Base-by-base conservation (phyloP, 2,329 filamentous ascomycete genomes). In the Leptographium galeiforme region DNA sequence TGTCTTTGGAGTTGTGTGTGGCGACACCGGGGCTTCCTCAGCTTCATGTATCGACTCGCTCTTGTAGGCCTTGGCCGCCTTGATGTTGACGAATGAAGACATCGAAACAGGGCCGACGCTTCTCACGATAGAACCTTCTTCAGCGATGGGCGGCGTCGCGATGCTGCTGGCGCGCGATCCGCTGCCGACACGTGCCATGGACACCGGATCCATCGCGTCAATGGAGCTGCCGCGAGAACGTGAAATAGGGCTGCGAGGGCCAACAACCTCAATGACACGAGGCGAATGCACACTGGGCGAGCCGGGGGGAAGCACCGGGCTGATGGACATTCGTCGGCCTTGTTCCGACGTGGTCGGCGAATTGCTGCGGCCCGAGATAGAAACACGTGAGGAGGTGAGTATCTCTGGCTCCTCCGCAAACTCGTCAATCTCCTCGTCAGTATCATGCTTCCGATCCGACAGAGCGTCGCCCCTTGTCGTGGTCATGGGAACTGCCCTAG, bases 341-440 rank as follows among this genome's bases (percentile, higher is more conserved):
- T 67, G 65, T 8, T 80, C 77, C 0, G 76, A 76, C 2, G 67
- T 64, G 3, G 73, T 66, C 2, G 75, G 73, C 0, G 76, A 77
- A 36, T 70, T 70, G 58, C 65, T 67, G 30, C 72, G 72, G 38
- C 75, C 75, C 34, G 71, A 70, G 32, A 79, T 71, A 4, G 78
- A 81, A 10, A 81, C 69, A 39, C 78, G 70, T 4, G 77, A 72
- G 0, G 77, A 78, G 0, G 75, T 81, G 53, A 81, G 57, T 34
- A 81, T 77, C 59, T 79, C 70, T 2, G 77, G 75, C 59, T 78
- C 72, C 72, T 86, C 76, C 63, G 78, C 63, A 70, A 80, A 68
- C 59, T 77, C 57, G 63, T 76, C 59, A 60, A 73, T 53, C 58
- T 81, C 65, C 59, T 78, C 59, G 62, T 79, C 66, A 56, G 74